phyloP scores from a whole-genome alignment of 768 basidiomycete species.

The Agrocybe pediades region DNA sequence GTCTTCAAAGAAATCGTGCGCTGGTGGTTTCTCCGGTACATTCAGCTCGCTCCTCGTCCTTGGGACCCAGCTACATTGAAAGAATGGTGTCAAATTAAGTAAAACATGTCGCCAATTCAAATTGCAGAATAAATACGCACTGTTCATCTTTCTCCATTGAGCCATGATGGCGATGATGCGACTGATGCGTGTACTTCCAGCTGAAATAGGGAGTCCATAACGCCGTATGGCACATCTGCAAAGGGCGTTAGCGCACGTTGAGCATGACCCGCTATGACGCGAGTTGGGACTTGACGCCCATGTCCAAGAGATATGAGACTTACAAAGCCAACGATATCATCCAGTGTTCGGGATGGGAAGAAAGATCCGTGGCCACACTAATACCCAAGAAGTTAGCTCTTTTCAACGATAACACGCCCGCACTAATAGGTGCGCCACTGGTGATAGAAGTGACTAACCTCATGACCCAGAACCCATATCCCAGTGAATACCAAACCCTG shows the following conservation, averaged over 20 bases:
- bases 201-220: slow-evolving; percentile 56
- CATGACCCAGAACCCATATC: slow-evolving; percentile 62
- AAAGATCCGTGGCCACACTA: slow-evolving; percentile 59
- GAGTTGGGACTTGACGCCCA: not conserved
- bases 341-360: slow-evolving; percentile 47
- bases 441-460: slow-evolving; percentile 18
- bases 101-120: slow-evolving; percentile 40
- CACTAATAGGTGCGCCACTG: not conserved
- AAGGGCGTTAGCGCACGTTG: not conserved
- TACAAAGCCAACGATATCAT: slow-evolving; percentile 53
- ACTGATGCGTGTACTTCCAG: slow-evolving; percentile 57
- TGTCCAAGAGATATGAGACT: slow-evolving; percentile 18
- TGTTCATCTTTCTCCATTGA: slow-evolving; percentile 54
- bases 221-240: slow-evolving; percentile 39
- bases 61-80: not conserved
- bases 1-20: slow-evolving; percentile 57
- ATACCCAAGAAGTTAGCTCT: not conserved
- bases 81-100: slow-evolving; percentile 39
- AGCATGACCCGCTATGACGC: not conserved
- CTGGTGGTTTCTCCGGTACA: slow-evolving; percentile 38
- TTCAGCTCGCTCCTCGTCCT: not conserved
- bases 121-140: slow-evolving; percentile 58
- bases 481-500: slow-evolving; percentile 53
- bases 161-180: slow-evolving; percentile 51
- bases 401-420: not conserved